These are phyloP conservation scores for Penicillium fimorum DNA, from an alignment of 495 filamentous ascomycete species.

Conservation along the genomic window DNA sequence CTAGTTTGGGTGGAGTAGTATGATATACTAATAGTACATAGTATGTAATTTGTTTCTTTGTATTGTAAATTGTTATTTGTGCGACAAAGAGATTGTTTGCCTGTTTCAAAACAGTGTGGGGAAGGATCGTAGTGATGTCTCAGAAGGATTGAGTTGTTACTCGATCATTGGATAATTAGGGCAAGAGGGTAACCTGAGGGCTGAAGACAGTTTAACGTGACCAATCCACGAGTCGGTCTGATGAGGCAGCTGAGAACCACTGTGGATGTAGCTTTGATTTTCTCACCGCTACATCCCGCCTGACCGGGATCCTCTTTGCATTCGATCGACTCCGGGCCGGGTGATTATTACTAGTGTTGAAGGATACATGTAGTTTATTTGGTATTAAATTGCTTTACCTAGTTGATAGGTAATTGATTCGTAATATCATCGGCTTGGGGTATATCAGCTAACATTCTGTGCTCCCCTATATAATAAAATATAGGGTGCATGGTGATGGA, in stretches of 20 bases:
- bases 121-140: not conserved
- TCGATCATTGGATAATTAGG: not conserved
- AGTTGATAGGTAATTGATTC: conserved; percentile 1
- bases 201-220: too few species aligned
- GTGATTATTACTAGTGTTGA: not conserved
- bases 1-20: too few species aligned
- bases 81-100: not conserved
- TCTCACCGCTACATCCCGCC: conserved; percentile 8
- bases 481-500: not conserved
- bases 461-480: not conserved
- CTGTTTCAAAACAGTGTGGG: not conserved
- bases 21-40: too few species aligned
- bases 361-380: not conserved
- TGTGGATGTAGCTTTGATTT: not conserved
- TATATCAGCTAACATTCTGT: not conserved
- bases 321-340: not conserved
- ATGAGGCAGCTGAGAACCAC: not conserved
- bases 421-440: conserved; percentile 5
- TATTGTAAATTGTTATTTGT: not conserved
- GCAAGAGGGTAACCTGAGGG: not conserved
- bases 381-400: conserved; percentile 1
- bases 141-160: not conserved
- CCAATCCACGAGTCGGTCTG: not conserved
- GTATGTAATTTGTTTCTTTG: not conserved
- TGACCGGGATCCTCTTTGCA: not conserved